Evolutionary conservation across 768 basidiomycete species (phyloP), one percentile per base, ranked within the genome.

Genomic region (Daedaleopsis nitida): DNA sequence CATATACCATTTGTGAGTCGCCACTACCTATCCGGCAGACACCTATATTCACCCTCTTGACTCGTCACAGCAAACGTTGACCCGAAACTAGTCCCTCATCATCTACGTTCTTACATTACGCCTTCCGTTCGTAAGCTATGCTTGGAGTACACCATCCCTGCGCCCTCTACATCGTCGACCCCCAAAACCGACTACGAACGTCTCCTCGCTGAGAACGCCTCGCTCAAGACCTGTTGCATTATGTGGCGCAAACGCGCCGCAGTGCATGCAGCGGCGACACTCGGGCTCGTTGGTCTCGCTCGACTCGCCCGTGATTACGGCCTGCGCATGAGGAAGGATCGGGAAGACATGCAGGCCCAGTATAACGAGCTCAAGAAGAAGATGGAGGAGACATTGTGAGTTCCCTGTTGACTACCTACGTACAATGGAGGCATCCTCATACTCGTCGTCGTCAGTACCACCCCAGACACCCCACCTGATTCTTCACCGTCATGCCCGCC

Each of bases 51-150:
- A 55, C 35, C 32, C 23, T n/a, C n/a, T 27, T 42, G 34, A 3
- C 32, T 17, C 12, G 21, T 38, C 37, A 21, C 59, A 76, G 88
- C 83, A 67, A 65, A 77, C 66, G 68, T 74, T 74, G 83, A 88
- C 65, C 72, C 81, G 7, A 66, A 74, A 32, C 73, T 80, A 24
- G 76, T 88, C 2, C 86, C 88, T 16, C 68, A 76, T n/a, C 80
- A 86, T 62, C 78, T 88, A 38, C 83, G 82, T n/a, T 78, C 78
- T 5, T 82, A 86, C 66, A 68, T 88, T 52, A 76, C 80, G 1
- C 84, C 87, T 14, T 77, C 82, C 56, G 78, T 89, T 37, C 84
- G 87, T 47, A 82, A 73, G 58, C 73, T 89, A 16, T 82, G 78
- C 62, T 72, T 87, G 57, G 84, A 85, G 59, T 72, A 68, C 58